Evolutionary conservation across 1,284 basidiomycete genomes (phyloP), one percentile per base, ranked within the genome.

Genomic region (Agaricales sp.): DNA sequence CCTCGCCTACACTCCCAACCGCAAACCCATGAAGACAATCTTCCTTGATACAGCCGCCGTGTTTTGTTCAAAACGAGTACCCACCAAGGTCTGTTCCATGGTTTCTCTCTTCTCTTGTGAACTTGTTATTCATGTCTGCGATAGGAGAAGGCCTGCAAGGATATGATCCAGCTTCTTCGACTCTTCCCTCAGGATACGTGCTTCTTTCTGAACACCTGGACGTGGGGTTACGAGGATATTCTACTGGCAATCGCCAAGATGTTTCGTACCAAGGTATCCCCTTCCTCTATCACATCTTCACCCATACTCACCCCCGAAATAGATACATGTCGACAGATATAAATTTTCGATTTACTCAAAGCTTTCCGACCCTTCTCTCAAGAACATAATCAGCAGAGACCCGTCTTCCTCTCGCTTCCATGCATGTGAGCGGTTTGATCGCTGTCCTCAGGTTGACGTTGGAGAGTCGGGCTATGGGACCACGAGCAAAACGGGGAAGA

Each of bases 171-270:
- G 6, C 69, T 92, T 1, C 84, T 95, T 65, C 67, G 69, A 3
- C 58, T 79, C 6, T 88, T 82, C 54, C 87, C 91, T 0, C 52
- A 67, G 0, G 68, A 73, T 3, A 84, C 82, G 0, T 70, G 78
- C 45, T 95, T 97, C 67, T 97, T 90, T 67, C 73, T 97, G 53
- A 92, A 97, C 57, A 63, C 77, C 0, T 97, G 94, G 93, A 96
- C 92, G 0, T 92, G 87, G 82, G 93, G 94, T 0, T 92, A 91
- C 60, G 90, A 93, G 62, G 87, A 92, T 43, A 68, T 92, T 14
- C 68, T 93, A 23, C 89, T 90, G 59, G 84, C 74, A 0, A 68
- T 95, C 1, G 75, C 84, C 0, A 65, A 69, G 2, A 66, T 70
- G 1, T 94, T 93, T 57, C 65, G 74, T 30, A 69, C 71, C 38